Conservation (phyloP, 2,329 filamentous ascomycete genomes). For the Exophiala calicioides region DNA sequence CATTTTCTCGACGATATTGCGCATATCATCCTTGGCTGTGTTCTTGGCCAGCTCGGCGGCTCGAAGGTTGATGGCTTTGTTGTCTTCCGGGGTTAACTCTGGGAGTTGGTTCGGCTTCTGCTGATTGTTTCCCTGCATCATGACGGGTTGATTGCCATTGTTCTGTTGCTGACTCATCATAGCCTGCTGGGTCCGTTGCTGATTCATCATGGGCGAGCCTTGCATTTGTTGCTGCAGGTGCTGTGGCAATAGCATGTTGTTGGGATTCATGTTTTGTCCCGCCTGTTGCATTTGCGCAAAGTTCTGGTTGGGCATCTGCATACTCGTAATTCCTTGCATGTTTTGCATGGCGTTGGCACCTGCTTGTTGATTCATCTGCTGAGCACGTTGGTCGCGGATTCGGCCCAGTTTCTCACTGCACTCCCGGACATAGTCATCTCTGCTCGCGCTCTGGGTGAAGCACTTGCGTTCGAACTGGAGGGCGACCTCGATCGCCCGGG, state of each 20-base stretch:
- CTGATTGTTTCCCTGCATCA: conserved; percentile 34
- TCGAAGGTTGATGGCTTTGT: conserved; percentile 44
- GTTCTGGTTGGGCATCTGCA: conserved; percentile 39
- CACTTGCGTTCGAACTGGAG: conserved; percentile 48
- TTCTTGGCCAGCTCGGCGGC: conserved; percentile 50
- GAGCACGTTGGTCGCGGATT: conserved; percentile 47
- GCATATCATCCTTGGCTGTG: conserved; percentile 46
- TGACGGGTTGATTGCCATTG: conserved; percentile 23
- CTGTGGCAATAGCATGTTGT: conserved; percentile 42
- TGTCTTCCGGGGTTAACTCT: conserved; percentile 43
- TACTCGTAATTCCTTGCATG: conserved; percentile 40
- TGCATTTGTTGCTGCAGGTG: conserved; percentile 55
- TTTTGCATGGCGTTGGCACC: conserved; percentile 37
- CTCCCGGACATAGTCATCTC: conserved; percentile 45
- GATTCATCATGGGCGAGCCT: conserved; percentile 48
- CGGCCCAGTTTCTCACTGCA: conserved; percentile 47
- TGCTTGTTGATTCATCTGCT: conserved; percentile 37
- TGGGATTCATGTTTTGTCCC: conserved; percentile 39
- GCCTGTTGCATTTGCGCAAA: conserved; percentile 36
- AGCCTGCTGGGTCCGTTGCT: conserved; percentile 36
- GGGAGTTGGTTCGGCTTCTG: conserved; percentile 31
- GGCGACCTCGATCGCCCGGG: conserved; percentile 43
- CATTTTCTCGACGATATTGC: conserved; percentile 53
- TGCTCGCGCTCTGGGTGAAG: conserved; percentile 40
- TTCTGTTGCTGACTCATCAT: conserved; percentile 30